Evolutionary conservation across 495 filamentous ascomycete genomes (phyloP), one percentile per base, ranked within the genome.

Genomic region (Aspergillus sclerotiicarbonarius): DNA sequence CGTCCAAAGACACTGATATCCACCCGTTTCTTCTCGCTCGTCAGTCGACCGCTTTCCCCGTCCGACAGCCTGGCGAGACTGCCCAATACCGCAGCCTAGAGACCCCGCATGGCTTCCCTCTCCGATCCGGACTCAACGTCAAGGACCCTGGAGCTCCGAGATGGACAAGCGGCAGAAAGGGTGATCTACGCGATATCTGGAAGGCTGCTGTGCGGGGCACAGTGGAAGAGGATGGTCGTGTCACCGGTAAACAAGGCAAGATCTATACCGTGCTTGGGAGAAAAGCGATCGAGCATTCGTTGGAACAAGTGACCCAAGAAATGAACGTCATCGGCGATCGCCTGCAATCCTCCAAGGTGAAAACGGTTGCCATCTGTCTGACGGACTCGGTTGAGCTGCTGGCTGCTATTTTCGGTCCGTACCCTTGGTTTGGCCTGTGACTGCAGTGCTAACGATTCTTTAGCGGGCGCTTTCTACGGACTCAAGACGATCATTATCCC

Each of bases 161-260:
- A 71, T 98, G 92, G 87, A 79, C 84, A 0, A 80, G 79, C 57
- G 92, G 92, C 19, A 83, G 87, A 62, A 86, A 94, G 69, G 94
- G 94, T 16, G 94, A 99, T 61, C 78, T 99, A 56, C 83, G 94
- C 47, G 94, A 99, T 70, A 79, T 99, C 47, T 99, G 94, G 94
- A 87, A 86, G 55, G 79, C 85, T 66, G 90, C 88, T 41, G 73
- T 88, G 15, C 80, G 80, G 41, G 90, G 90, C 39, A 74, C 77
- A 4, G 70, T 82, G 29, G 82, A 87, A 52, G 78, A 81, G 20
- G 83, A 86, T 33, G 84, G 85, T 13, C 73, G 79, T 19, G 62
- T 74, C 35, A 76, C 82, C n/a, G 82, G 83, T 44, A 78, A 83
- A 49, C 83, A 82, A 62, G 90, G 90, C 47, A 89, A 85, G 67